Evolutionary conservation across 345 rosid genomes (phyloP), one percentile per base, ranked within the genome.

Genomic region (Corchorus olitorius): DNA sequence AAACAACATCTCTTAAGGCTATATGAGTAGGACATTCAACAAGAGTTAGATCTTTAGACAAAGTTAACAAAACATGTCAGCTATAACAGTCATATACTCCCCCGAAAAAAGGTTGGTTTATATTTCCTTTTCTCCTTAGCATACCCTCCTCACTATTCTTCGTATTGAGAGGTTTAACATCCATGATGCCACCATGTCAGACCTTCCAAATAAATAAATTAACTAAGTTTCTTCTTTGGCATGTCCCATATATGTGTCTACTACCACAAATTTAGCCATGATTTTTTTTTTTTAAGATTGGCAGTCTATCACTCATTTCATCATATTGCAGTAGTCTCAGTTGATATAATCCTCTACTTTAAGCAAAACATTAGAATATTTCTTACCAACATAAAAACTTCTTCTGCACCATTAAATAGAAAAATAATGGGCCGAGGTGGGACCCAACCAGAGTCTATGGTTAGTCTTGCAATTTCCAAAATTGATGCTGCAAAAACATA

Each of bases 331-430:
- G 20, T 11, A 43, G 49, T 59, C 63, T 55, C 75, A 58, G 20
- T 58, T 58, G 54, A 72, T 56, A 56, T 20, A 58, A 37, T 16
- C 5, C 6, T 5, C 12, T 17, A 45, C 33, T 61, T 39, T 2
- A 27, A 22, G 41, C 20, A 67, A 56, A 41, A 17, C 12, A 67
- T 39, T 46, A 7, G 19, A 39, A 50, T 35, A 39, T 46, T 70
- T 76, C 55, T 76, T 86, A 92, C 99, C 94, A 93, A 81, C 94
- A 92, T 45, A 81, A 96, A 96, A 80, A 93, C 90, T 87, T 96
- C 98, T 82, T 93, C 97, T 1, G 98, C 98, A 37, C 99, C 99
- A 70, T 96, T 96, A 76, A 96, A 93, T 52, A 96, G 97, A 75
- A 96, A 94, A 63, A 96, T 89, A 72, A 96, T 76, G 46, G 99